Evolutionary conservation across 2,329 filamentous ascomycete genomes (phyloP), one percentile per base, ranked within the genome.

Genomic region (Fusarium acutatum): DNA sequence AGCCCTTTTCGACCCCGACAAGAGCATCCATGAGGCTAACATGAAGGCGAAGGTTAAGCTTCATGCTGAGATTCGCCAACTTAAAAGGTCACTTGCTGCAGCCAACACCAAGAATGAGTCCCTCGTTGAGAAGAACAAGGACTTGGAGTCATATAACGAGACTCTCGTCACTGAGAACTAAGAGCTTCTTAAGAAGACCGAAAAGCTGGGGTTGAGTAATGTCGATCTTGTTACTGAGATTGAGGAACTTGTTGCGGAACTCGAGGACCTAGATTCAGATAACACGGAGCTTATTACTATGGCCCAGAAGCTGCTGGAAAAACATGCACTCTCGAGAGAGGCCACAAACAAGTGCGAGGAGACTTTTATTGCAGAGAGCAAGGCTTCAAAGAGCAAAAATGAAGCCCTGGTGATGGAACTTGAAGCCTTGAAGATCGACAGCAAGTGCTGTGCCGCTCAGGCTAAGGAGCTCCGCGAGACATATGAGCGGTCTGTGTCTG

Each of bases 311-410:
- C 3, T 34, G 0, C 17, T 50, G 17, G 17, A 24, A 4, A 20
- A 34, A 8, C 18, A 11, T 14, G n/a, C n/a, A 11, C 17, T 14
- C 0, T 14, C 47, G 3, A 34, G 2, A 24, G 47, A 50, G 6
- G 12, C n/a, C 0, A 14, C 6, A 7, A 15, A 20, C 6, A 50
- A 10, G 0, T 10, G 5, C 3, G 15, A 50, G 22, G n/a, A 50
- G 17, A 14, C 13, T 14, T n/a, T 50, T 12, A 14, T 14, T 1
- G 47, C 47, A 20, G 18, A 13, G 17, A 20, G 20, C 8, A 17
- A 34, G 17, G 17, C 46, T 12, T 12, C 32, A 17, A 11, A 32
- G 46, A 32, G 46, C 6, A 30, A 14, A 8, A 47, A 22, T 11
- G 6, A 47, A 13, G 14, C 17, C 8, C 30, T 34, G 4, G 12